Evolutionary conservation across 75 land plant genomes (phyloP), one percentile per base, ranked within the genome.

Genomic region (Picea sitchensis): DNA sequence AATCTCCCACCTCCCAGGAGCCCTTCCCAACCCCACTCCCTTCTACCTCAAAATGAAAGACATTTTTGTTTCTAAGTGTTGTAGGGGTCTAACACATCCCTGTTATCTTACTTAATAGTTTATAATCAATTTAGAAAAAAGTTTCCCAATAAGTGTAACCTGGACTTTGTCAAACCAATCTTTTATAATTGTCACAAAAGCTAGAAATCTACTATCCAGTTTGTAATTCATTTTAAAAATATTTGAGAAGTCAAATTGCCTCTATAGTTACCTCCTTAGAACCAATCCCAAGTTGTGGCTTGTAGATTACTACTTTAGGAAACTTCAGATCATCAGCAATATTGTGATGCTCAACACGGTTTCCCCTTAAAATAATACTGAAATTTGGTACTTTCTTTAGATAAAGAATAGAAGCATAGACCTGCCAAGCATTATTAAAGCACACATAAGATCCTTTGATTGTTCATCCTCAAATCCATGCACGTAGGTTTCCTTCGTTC

Each of bases 371-470:
- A 32, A 93, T 86, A 18, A 95, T 93, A 23, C 75, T 64, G 62
- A 95, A 95, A 41, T 90, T 85, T 18, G 79, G 65, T n/a, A 92
- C 92, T 65, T 83, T 85, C 58, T 79, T 77, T 23, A 93, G 80
- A 76, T 95, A 95, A 76, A 95, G 82, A 23, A 93, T 85, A 7
- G 98, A 95, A 64, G 87, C 81, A 87, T 95, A 95, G 58, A 89
- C 98, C 98, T 95, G 86, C 60, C 47, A 67, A 63, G 21, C 14
- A 20, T 54, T 38, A 72, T 61, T 5, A 17, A 79, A 79, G 41
- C 20, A 65, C n/a, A 79, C 30, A 79, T 26, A n/a, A 72, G 34
- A 3, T 58, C 58, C 20, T 21, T 47, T 12, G 32, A 18, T 32
- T 32, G 51, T 65, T 65, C 23, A 31, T 34, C 32, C 20, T 15